Evolutionary conservation across 1,284 basidiomycete genomes (phyloP), one percentile per base, ranked within the genome.

Genomic region (Boletellus deceptivus): DNA sequence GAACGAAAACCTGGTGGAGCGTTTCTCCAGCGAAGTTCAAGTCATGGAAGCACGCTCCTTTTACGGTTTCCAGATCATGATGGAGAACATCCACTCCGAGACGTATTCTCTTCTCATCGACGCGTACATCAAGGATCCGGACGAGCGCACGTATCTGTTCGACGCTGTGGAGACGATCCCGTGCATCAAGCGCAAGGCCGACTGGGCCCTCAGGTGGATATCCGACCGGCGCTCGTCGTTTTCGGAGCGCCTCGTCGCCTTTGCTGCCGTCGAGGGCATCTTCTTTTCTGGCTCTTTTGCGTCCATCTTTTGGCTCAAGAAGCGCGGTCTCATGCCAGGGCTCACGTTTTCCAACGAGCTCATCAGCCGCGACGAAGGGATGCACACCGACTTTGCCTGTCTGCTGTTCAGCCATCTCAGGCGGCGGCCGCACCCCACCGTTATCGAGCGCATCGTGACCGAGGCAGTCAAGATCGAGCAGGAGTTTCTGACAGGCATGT

Each of bases 11-110:
- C 79, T 98, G 7, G 80, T 98, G 56, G 93, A 98, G 73, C 87
- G 94, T 43, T 98, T 97, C 77, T 93, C 91, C 33, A 85, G 84
- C 55, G 95, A 98, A 70, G 94, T 98, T 1, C 94, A 98, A 71
- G 83, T 80, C 10, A 91, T 95, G 29, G 96, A 98, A 74, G 96
- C 95, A 11, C 91, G 95, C 43, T 97, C 91, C 71, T 99, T 98
- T 78, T 98, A 98, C 69, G 95, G 95, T 22, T 98, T 98, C 79
- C 95, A 98, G 70, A 95, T 98, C 72, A 98, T 98, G 95, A 98
- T 98, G 89, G 95, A 98, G 72, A 94, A 94, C 72, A 86, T 94
- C 54, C 93, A 95, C 71, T 96, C 94, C 16, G 95, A 98, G 74
- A 96, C 94, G 5, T 98, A 98, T 73, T 98, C 95, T 14, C 87